phyloP scores from a whole-genome alignment of 2,329 filamentous ascomycete species.

The Colletotrichum sp. region DNA sequence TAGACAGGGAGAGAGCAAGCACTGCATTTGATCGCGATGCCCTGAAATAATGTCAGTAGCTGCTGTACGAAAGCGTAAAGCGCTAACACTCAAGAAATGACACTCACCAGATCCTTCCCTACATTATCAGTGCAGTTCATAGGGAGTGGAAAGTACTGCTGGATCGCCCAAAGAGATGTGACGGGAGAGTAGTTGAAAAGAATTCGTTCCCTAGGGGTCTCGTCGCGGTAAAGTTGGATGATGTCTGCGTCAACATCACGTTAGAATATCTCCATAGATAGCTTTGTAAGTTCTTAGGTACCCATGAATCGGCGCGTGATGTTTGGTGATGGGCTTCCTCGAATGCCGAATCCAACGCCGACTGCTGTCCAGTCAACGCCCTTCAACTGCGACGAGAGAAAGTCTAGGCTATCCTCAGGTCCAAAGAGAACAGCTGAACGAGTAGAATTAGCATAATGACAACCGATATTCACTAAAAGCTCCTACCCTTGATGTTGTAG shows the following conservation, averaged over 20 bases:
- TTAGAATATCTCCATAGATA: background rate
- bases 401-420: background rate
- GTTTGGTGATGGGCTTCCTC: background rate
- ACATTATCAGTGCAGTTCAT: background rate
- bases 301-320: conserved; percentile 10
- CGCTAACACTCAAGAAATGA: background rate
- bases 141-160: conserved; percentile 9
- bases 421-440: conserved; percentile 1
- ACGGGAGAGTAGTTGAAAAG: conserved; percentile 14
- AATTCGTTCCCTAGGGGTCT: conserved; percentile 2
- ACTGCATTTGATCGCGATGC: conserved; percentile 2
- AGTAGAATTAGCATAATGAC: background rate
- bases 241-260: background rate
- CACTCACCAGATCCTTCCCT: conserved; percentile 1
- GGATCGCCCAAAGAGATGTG: conserved; percentile 8
- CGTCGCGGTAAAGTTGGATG: conserved; percentile 7
- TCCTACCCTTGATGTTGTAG: conserved; percentile 11
- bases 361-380: conserved; percentile 6
- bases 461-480: too few species aligned
- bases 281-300: background rate
- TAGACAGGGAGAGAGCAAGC: background rate
- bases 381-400: background rate
- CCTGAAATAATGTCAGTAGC: background rate
- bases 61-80: background rate
- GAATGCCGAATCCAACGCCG: conserved; percentile 14